Evolutionary conservation across 176 grass and related monocot species (phyloP).

Genomic region (Aegilops longissima): DNA sequence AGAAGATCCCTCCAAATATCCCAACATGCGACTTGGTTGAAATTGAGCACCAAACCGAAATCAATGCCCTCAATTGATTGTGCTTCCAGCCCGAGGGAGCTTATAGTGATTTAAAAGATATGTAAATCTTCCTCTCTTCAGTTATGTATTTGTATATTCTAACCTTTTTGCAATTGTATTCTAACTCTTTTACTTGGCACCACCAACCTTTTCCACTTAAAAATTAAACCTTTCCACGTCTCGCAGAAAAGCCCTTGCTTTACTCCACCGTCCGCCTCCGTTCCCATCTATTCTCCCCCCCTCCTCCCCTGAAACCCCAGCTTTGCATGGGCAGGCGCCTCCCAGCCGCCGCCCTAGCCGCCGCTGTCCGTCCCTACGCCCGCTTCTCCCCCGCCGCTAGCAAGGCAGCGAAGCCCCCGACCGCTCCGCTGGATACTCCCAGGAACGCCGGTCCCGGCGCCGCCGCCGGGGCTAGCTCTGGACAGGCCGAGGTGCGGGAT

Average conservation of each 20-base stretch:
- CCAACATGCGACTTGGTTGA: no score
- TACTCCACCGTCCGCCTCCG: background rate
- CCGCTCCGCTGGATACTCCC: slow-evolving; percentile 44
- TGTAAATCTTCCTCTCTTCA: no score
- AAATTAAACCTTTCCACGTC: slow-evolving; percentile 13
- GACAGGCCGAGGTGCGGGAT: slow-evolving; percentile 31
- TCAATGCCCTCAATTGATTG: no score
- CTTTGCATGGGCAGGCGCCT: slow-evolving; percentile 60
- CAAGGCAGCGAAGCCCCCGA: slow-evolving; percentile 25
- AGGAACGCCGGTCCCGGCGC: slow-evolving; percentile 36
- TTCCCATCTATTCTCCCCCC: background rate
- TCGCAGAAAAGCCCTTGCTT: slow-evolving; percentile 22
- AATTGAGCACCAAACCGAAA: no score
- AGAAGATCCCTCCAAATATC: no score
- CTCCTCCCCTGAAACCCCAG: slow-evolving; percentile 27
- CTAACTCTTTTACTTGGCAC: slow-evolving; percentile 1
- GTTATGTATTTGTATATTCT: no score
- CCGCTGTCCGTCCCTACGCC: slow-evolving; percentile 43
- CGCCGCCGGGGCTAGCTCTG: slow-evolving; percentile 31
- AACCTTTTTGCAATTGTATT: background rate
- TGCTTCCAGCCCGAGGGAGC: no score
- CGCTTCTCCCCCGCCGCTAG: background rate
- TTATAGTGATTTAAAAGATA: no score
- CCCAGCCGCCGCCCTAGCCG: slow-evolving; percentile 39
- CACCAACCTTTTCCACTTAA: slow-evolving; percentile 24